Conservation (phyloP, 768 basidiomycete species). For the Tricholoma terreum region DNA sequence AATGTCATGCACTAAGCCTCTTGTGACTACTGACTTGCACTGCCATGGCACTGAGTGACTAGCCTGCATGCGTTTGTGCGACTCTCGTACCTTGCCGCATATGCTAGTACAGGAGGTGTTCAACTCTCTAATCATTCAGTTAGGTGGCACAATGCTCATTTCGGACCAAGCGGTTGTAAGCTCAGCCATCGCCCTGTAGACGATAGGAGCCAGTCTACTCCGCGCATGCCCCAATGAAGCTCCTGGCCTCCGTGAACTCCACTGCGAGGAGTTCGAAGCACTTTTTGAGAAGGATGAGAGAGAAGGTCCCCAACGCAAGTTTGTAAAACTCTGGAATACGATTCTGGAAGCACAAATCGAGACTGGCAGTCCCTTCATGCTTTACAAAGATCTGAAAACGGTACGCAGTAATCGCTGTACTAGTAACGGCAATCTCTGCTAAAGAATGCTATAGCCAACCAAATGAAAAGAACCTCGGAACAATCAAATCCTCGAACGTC, state of each 20-base stretch:
- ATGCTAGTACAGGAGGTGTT: no score
- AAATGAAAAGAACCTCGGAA: constrained; percentile 97
- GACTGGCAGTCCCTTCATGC: constrained; percentile 98
- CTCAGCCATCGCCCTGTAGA: no score
- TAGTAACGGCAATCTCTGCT: neutral
- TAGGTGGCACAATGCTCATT: no score
- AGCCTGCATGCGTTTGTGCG: no score
- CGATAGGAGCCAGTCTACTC: no score
- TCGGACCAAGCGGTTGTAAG: no score
- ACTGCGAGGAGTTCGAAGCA: constrained; percentile 85
- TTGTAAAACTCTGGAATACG: constrained; percentile 96
- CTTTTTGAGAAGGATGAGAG: constrained; percentile 85
- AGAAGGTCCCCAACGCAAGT: constrained; percentile 82
- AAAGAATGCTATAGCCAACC: constrained; percentile 60
- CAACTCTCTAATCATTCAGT: no score
- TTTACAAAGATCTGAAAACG: constrained; percentile 96
- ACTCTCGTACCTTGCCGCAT: no score
- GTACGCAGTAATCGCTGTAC: constrained; percentile 40
- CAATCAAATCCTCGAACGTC: constrained; percentile 98
- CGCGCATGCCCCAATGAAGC: constrained; percentile 99
- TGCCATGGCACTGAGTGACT: no score
- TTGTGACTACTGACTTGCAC: no score
- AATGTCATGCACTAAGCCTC: no score
- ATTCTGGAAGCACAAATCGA: constrained; percentile 96
- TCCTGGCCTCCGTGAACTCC: constrained; percentile 82